Percentiles rank a stretch among this genome's conserved stretches.
Conservation (phyloP, 352 stramenopile species). For the Phytophthora tentaculata region DNA sequence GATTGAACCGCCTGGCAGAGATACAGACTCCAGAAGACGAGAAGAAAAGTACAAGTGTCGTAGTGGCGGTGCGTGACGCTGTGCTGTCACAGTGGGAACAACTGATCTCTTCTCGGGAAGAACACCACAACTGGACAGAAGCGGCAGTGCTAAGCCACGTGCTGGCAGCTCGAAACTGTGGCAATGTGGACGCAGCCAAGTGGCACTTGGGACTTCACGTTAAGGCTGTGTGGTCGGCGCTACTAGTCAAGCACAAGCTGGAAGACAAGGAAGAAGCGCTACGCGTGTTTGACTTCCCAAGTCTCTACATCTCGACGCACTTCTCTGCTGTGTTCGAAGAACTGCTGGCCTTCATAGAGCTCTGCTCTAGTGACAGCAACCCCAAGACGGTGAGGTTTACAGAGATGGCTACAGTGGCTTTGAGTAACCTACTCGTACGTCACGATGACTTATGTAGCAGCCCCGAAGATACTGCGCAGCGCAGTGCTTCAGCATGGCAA, state of each 20-base stretch:
- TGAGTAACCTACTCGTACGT: constrained; percentile 48
- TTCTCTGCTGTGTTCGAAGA: constrained; percentile 47
- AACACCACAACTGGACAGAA: constrained; percentile 37
- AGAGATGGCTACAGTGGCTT: constrained; percentile 41
- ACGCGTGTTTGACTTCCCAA: constrained; percentile 36
- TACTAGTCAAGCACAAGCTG: constrained; percentile 27
- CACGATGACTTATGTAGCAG: constrained; percentile 16
- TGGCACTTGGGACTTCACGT: constrained; percentile 59
- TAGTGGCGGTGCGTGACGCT: constrained; percentile 14
- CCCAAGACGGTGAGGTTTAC: constrained; percentile 23
- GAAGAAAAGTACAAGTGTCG: constrained; percentile 4
- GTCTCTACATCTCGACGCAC: constrained; percentile 26
- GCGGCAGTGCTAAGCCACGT: constrained; percentile 56
- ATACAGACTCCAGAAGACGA: constrained; percentile 24
- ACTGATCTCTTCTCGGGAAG: constrained; percentile 31
- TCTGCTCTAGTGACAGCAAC: constrained; percentile 8
- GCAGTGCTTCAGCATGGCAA: constrained; percentile 38
- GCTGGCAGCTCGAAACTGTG: constrained; percentile 14
- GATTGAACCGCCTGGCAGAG: constrained; percentile 24
- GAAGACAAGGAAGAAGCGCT: constrained; percentile 10
- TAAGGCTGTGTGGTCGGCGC: constrained; percentile 53
- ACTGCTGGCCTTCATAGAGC: constrained; percentile 40
- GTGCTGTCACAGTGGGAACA: constrained; percentile 39
- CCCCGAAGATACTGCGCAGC: constrained; percentile 1
- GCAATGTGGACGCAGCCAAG: background rate